Evolutionary conservation across 345 rosid species (phyloP), one percentile per base, ranked within the genome.

Genomic region (Trapa bicornis): DNA sequence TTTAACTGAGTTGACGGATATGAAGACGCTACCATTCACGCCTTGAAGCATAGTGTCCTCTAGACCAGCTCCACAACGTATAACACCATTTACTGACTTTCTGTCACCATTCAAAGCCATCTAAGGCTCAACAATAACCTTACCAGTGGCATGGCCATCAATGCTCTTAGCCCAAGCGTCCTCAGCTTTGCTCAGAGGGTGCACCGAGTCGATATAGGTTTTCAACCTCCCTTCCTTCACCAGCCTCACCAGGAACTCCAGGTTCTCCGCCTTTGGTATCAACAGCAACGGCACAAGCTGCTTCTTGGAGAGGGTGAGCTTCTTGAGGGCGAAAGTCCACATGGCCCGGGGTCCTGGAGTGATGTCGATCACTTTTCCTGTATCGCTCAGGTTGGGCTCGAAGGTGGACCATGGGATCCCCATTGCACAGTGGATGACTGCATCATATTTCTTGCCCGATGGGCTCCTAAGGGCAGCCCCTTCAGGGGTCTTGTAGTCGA

Each of bases 91-190:
- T n/a, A 54, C 60, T 6, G 5, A 41, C 32, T 65, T 45, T 22
- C 29, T 22, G 29, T 22, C 29, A 41, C 64, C 5, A 4, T 16
- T 54, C 68, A 70, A 67, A 54, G 6, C n/a, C 10, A 22, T 61
- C 58, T 70, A 75, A 5, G 75, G 64, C 68, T 67, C 60, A 32
- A 43, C 58, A 56, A 69, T 66, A 16, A 78, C 72, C 72, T 75
- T 75, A 12, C 75, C 78, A 1, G 75, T 71, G 56, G 75, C 78
- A 65, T 68, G 75, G 10, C 75, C 75, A 41, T 72, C 75, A 3
- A 75, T 48, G 45, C 69, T 68, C 67, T 42, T 68, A 17, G 70
- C 78, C 78, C 78, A 75, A 50, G 69, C 78, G 38, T 75, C 78
- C 47, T 68, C 67, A 0, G 72, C 72, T 37, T 56, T 75, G 69